Evolutionary conservation across 2,329 filamentous ascomycete genomes (phyloP).

Genomic region (Hymenoscyphus fructigenus): DNA sequence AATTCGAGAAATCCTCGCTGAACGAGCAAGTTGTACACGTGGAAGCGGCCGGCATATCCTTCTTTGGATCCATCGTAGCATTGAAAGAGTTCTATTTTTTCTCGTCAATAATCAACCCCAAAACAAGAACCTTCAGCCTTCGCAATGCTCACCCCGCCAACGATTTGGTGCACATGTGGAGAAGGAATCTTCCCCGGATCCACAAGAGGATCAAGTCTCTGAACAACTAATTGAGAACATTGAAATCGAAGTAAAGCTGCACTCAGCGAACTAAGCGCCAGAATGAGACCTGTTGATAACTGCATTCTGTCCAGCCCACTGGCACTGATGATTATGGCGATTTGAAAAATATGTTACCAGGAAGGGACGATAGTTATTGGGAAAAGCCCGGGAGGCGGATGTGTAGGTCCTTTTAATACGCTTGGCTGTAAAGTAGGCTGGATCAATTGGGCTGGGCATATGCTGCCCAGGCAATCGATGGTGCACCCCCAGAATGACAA

Average conservation of each 20-base stretch:
- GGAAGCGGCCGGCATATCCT: conserved; percentile 32
- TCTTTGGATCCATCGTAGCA: conserved; percentile 38
- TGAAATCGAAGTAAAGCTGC: conserved; percentile 21
- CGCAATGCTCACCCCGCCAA: no score
- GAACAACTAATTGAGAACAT: conserved; percentile 23
- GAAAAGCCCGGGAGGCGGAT: conserved; percentile 1
- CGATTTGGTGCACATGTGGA: conserved; percentile 24
- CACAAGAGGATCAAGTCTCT: conserved; percentile 25
- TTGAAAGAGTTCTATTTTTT: conserved; percentile 47
- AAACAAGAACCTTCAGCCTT: no score
- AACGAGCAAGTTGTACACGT: conserved; percentile 38
- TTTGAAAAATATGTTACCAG: background rate
- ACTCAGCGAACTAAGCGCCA: conserved; percentile 12
- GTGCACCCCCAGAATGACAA: background rate
- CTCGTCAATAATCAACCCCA: no score
- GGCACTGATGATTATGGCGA: background rate
- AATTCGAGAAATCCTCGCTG: conserved; percentile 39
- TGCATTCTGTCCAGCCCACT: conserved; percentile 13
- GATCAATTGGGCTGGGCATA: background rate
- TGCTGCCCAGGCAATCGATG: background rate
- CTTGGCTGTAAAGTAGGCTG: background rate
- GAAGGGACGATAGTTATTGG: background rate
- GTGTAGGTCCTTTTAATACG: conserved; percentile 8
- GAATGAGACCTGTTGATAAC: conserved; percentile 12
- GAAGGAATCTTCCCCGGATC: conserved; percentile 18